Base-by-base conservation (phyloP, 768 basidiomycete genomes). In the Rhodosporidiobolus odoratus region DNA sequence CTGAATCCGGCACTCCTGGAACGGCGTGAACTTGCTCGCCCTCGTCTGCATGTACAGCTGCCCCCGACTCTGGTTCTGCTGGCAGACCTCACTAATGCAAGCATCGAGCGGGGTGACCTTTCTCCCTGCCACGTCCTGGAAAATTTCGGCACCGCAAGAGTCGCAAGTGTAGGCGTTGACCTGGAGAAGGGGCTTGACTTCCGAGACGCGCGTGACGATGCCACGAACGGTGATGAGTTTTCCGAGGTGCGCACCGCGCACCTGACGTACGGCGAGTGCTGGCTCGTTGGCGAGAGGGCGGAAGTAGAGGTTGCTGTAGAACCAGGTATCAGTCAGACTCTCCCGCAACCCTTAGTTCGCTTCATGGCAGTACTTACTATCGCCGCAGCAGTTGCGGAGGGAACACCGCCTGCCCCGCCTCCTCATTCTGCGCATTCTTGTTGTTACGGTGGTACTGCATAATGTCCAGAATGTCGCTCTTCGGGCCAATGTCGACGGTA, bases 1-100 rank as follows among this genome's bases (percentile, higher is more conserved):
- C 79, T 99, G 96, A 65, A 99, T 94, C 80, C 95, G 95, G 70
- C 96, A 86, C 80, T 99, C 96, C 79, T 99, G 96, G 84, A 98
- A 99, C 0, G 96, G 94, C 76, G 88, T 90, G 80, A 99, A 99
- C 63, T 94, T 87, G 80, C 91, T 92, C 30, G 96, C 96, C 54
- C 96, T 86, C 9, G 96, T 99, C 81, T 98, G 96, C 95, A 98
- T 97, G 78, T 96, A 92, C 62, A 99, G 81, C 30, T 91, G 89
- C 16, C 94, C 94, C n/a, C 83, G 87, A 61, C 92, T 87, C 19
- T 86, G 85, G 77, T 99, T 93, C 81, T 87, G 88, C 79, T 85
- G 84, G 80, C 96, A 99, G 75, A 89, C 88, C 27, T 86, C 84
- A 72, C 86, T 85, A 78, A 89, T 86, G 78, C 96, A 99, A 77